phyloP scores from a whole-genome alignment of 306 rosid species.

The Myrica gale region DNA sequence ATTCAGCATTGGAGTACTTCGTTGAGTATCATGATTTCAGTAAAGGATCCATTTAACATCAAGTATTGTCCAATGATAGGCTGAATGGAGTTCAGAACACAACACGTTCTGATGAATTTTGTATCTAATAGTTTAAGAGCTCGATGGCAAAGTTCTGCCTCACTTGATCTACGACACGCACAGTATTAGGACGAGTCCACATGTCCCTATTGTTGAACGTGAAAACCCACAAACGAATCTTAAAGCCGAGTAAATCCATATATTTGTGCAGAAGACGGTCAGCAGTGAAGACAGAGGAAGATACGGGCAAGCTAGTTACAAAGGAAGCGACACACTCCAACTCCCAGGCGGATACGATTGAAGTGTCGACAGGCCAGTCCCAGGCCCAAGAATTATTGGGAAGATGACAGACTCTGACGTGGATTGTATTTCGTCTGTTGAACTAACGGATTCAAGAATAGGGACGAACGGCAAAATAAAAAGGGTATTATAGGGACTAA shows the following conservation, averaged over 20 bases:
- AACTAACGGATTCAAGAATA: too few relatives aligned
- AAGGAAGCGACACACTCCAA: conserved; percentile 33
- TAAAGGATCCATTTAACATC: not conserved
- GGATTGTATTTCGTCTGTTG: too few relatives aligned
- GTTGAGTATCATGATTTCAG: not conserved
- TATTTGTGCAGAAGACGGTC: conserved; percentile 40
- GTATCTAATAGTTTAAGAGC: not conserved
- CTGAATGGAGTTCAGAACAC: not conserved
- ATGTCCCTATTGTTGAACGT: conserved; percentile 54
- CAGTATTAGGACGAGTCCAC: conserved; percentile 58
- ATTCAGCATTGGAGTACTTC: not conserved
- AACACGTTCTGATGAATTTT: not conserved
- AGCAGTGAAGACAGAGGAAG: conserved; percentile 45
- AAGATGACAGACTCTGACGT: conserved; percentile 31
- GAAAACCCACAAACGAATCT: conserved; percentile 41
- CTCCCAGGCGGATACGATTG: conserved; percentile 54
- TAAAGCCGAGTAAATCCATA: conserved; percentile 50
- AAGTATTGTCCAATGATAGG: not conserved
- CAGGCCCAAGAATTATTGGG: conserved; percentile 46
- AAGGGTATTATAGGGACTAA: too few relatives aligned
- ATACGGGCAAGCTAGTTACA: conserved; percentile 48
- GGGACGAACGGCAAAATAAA: too few relatives aligned
- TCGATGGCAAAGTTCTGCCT: not conserved
- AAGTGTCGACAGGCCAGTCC: conserved; percentile 40
- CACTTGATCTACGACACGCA: conserved; percentile 29